Conservation (phyloP, 2,329 filamentous ascomycete genomes). For the Talaromyces sp. region DNA sequence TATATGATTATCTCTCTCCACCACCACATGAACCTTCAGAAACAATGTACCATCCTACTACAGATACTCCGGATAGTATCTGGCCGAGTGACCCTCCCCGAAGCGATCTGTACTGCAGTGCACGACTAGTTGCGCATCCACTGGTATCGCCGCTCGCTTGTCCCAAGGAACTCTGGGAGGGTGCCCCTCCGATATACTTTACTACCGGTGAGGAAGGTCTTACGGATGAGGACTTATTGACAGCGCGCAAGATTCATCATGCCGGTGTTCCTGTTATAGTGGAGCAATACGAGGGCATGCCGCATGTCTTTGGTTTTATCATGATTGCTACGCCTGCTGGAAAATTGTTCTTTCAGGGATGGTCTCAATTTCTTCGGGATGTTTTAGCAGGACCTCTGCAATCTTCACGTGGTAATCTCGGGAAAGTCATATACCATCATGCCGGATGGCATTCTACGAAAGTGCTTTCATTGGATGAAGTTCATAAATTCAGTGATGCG, state of each 20-base stretch:
- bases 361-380: conserved; percentile 54
- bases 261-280: conserved; percentile 39
- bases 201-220: conserved; percentile 44
- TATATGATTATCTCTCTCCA: conserved; percentile 42
- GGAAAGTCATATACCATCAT: conserved; percentile 34
- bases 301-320: conserved; percentile 56
- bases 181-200: conserved; percentile 43
- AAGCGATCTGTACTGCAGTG: conserved; percentile 44
- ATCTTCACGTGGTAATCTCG: conserved; percentile 27
- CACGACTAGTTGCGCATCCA: conserved; percentile 40
- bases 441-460: conserved; percentile 30
- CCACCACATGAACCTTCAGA: conserved; percentile 28
- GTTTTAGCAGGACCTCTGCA: conserved; percentile 29
- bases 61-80: conserved; percentile 35
- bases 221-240: conserved; percentile 41
- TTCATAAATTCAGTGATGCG: conserved; percentile 36
- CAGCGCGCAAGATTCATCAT: conserved; percentile 42
- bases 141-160: conserved; percentile 43
- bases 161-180: conserved; percentile 40
- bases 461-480: conserved; percentile 35
- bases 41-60: conserved; percentile 27
- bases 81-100: conserved; percentile 46
- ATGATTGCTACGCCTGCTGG: conserved; percentile 50
- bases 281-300: conserved; percentile 48
- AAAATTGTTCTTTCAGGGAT: conserved; percentile 55